Percentiles rank a stretch among this genome's conserved stretches.
phyloP scores from a whole-genome alignment of 2,329 filamentous ascomycete genomes.

The Pochonia chlamydosporia region DNA sequence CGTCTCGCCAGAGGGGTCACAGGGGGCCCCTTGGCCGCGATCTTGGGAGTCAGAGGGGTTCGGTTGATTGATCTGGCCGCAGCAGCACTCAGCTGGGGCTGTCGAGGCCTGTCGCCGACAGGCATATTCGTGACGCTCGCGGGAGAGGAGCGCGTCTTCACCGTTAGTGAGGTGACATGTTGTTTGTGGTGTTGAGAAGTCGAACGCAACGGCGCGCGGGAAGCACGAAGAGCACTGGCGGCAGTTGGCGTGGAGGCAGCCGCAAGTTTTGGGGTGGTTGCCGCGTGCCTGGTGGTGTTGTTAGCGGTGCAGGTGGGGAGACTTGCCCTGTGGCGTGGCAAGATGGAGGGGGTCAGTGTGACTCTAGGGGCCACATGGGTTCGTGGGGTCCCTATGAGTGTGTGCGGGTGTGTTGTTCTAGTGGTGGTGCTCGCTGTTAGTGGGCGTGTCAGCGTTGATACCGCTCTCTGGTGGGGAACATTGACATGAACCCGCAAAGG shows the following conservation, averaged over 20 bases:
- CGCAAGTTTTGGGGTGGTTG: neutral
- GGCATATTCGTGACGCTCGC: conserved; percentile 28
- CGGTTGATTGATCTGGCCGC: conserved; percentile 48
- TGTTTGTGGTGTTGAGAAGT: conserved; percentile 4
- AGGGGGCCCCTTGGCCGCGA: conserved; percentile 38
- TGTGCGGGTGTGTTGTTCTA: too few relatives aligned
- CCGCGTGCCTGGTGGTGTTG: neutral
- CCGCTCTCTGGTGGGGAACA: too few relatives aligned
- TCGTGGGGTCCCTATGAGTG: too few relatives aligned
- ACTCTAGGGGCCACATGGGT: neutral
- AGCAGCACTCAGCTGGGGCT: conserved; percentile 62
- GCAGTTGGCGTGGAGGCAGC: neutral
- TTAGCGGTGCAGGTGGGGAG: neutral
- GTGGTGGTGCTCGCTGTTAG: too few relatives aligned
- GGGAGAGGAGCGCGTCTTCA: conserved; percentile 4
- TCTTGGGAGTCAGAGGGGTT: conserved; percentile 49
- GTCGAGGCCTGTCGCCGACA: conserved; percentile 54
- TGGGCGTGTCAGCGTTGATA: neutral
- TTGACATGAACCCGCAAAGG: too few relatives aligned
- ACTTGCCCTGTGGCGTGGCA: neutral
- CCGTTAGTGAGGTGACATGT: conserved; percentile 1
- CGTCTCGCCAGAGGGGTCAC: conserved; percentile 35
- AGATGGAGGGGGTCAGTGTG: neutral
- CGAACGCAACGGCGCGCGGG: conserved; percentile 1
- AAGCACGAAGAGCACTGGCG: neutral